Evolutionary conservation across 208 protist genomes (phyloP), one percentile per base, ranked within the genome.

Genomic region (Blechomonas ayalai): DNA sequence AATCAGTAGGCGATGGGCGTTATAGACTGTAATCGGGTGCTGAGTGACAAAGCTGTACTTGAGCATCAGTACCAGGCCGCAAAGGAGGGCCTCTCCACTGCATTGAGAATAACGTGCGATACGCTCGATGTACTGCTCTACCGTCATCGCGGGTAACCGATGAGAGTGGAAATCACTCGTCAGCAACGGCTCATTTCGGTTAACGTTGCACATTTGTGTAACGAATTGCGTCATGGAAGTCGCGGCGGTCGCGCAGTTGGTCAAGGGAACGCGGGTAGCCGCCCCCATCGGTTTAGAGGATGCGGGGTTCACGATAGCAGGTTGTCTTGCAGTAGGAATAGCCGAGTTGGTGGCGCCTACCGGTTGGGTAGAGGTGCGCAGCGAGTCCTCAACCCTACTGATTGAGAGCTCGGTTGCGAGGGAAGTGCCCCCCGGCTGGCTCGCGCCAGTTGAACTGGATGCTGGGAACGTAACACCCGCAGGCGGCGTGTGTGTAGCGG

Each of bases 1-100:
- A 36, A 97, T 81, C 20, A 97, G 48, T 10, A 97, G 67, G 1
- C 95, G 87, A 46, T 97, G 92, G 7, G 93, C 81, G 54, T 93
- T 96, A 62, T 89, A 87, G 15, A 87, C 68, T 18, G 70, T 96
- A 36, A 97, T 70, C 12, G 82, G 66, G 45, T 93, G 73, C 2
- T 62, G 51, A 9, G 72, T 74, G 53, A 67, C 58, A 37, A 86
- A 54, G 18, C 73, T 67, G 45, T 94, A 87, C 42, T 82, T 77
- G 34, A 96, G 69, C 4, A 97, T 68, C 24, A 96, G 82, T 25
- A 97, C 46, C 3, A 97, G 61, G 12, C 84, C 76, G 12, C 87
- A 75, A 35, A 96, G 70, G 52, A 96, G 70, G n/a, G 82, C 90
- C 56, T 96, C 88, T 10, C 55, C 63, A 41, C 69, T 83, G 56